phyloP scores from a whole-genome alignment of 768 basidiomycete genomes.

The Rhodotorula taiwanensis region DNA sequence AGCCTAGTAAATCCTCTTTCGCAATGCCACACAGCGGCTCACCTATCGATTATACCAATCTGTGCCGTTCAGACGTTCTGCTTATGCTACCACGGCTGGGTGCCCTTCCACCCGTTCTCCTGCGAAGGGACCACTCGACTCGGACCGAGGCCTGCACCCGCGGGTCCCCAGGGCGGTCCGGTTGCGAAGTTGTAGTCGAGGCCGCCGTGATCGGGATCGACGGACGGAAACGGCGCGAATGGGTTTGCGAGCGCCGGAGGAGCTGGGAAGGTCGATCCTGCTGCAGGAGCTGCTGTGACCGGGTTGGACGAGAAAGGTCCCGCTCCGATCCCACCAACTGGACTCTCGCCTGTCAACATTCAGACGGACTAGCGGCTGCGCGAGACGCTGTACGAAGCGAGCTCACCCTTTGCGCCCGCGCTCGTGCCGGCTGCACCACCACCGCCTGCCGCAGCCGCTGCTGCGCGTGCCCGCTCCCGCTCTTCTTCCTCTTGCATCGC shows the following conservation, averaged over 20 bases:
- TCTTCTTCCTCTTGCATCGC: conserved; percentile 6
- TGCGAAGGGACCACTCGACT: not conserved
- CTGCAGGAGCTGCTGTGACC: too few species aligned
- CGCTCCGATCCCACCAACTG: too few species aligned
- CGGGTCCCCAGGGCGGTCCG: not conserved
- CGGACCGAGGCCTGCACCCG: not conserved
- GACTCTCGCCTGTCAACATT: too few species aligned
- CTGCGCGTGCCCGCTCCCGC: not conserved
- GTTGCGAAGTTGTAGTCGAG: not conserved
- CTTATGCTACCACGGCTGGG: conserved; percentile 6
- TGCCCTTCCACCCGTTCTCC: conserved; percentile 6
- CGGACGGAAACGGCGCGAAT: not conserved
- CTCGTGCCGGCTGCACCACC: not conserved
- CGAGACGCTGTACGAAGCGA: too few species aligned
- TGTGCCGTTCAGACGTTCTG: not conserved
- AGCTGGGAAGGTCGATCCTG: too few species aligned
- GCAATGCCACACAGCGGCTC: not conserved
- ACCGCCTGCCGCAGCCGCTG: not conserved
- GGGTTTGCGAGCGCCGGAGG: too few species aligned
- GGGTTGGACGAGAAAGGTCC: not conserved
- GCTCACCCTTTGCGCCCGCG: too few species aligned
- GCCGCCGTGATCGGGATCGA: conserved; percentile 6
- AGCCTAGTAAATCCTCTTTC: not conserved
- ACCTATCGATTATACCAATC: not conserved
- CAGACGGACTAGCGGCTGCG: too few species aligned